Percentiles rank a stretch among this genome's conserved stretches.
phyloP scores from a whole-genome alignment of 371 early-diverging fungal species.

The Enterocytospora artemiae region DNA sequence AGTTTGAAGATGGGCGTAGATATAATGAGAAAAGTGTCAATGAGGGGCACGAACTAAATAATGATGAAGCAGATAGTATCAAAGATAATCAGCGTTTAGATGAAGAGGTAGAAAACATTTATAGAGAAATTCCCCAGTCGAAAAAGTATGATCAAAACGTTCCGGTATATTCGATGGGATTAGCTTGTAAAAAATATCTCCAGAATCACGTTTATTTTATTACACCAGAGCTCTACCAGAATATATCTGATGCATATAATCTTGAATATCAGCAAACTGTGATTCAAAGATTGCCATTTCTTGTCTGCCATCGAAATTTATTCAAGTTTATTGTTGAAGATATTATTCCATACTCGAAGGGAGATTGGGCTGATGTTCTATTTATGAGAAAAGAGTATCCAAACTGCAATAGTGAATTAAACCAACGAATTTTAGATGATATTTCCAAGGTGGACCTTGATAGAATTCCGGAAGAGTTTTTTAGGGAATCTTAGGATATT shows the following conservation, averaged over 20 bases:
- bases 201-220: conserved; percentile 1
- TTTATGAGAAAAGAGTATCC: not conserved
- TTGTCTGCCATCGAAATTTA: not conserved
- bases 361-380: not conserved
- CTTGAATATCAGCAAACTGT: not conserved
- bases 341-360: not conserved
- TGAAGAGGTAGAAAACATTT: no score
- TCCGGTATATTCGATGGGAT: not conserved
- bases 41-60: not conserved
- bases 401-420: not conserved
- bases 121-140: no score
- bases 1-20: not conserved
- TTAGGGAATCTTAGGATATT: no score
- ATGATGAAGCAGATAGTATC: not conserved
- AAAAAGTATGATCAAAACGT: not conserved
- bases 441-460: not conserved
- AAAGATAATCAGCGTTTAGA: no score
- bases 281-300: conserved; percentile 3
- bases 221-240: not conserved
- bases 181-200: not conserved
- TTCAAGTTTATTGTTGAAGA: conserved; percentile 4
- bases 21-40: not conserved
- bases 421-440: not conserved
- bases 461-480: no score
- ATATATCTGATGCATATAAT: not conserved